A percentile compares a stretch with the other conserved stretches of the same genome.
phyloP scores from a whole-genome alignment of 306 rosid species.

The Ormosia emarginata region DNA sequence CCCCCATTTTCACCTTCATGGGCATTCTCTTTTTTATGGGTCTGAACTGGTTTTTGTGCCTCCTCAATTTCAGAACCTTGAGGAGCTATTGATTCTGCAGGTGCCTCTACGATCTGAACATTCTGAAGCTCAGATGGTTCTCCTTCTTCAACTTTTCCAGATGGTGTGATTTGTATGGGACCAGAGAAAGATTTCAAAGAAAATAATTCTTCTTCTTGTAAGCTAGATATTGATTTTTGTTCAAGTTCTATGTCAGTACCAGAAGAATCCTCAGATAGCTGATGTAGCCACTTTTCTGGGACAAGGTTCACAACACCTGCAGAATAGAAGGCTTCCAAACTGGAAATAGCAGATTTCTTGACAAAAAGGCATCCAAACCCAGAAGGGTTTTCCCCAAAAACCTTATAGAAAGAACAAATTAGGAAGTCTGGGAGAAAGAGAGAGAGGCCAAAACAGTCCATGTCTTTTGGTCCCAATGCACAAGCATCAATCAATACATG shows the following conservation, averaged over 20 bases:
- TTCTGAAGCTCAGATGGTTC: constrained; percentile 26
- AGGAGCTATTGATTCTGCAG: constrained; percentile 13
- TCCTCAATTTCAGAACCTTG: constrained; percentile 33
- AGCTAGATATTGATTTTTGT: constrained; percentile 20
- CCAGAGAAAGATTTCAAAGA: constrained; percentile 63
- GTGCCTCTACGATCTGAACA: constrained; percentile 11
- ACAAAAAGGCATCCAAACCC: constrained; percentile 92
- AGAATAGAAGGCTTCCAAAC: constrained; percentile 48
- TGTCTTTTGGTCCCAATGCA: constrained; percentile 87
- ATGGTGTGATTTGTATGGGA: constrained; percentile 30
- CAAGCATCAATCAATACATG: constrained; percentile 86
- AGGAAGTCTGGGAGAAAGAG: constrained; percentile 80
- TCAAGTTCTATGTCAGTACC: constrained; percentile 46
- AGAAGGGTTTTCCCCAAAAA: constrained; percentile 89
- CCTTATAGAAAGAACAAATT: constrained; percentile 80
- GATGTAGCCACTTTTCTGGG: constrained; percentile 38
- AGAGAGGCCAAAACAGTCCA: constrained; percentile 85
- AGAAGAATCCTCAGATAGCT: constrained; percentile 50
- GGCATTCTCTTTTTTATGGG: not conserved
- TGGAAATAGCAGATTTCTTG: constrained; percentile 60
- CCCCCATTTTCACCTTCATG: constrained; percentile 24
- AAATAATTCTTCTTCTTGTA: constrained; percentile 29
- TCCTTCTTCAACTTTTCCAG: constrained; percentile 31
- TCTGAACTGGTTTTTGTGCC: constrained; percentile 20
- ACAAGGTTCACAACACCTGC: constrained; percentile 78